Evolutionary conservation across 192 early-diverging fungal genomes (phyloP), one percentile per base, ranked within the genome.

Genomic region (Coemansia sp.): DNA sequence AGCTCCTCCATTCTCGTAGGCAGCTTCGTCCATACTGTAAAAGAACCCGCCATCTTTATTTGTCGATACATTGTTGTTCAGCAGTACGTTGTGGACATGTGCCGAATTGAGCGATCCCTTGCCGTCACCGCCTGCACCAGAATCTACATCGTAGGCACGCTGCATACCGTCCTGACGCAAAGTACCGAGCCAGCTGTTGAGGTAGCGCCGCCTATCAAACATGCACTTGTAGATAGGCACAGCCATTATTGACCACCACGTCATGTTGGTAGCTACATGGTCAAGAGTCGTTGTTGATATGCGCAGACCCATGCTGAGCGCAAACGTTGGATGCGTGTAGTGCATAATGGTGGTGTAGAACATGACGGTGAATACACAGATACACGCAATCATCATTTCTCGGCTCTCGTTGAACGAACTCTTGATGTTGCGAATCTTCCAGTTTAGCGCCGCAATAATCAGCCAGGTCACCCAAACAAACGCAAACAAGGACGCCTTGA

Each of bases 361-460:
- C 4, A 73, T 50, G 14, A 62, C 35, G 6, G 46, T 45, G 40
- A 66, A 66, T 2, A 66, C 58, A 0, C 55, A 33, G 0, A 38
- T 4, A 46, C 75, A 67, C 0, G 60, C 52, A 0, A 55, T 14
- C 17, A 45, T 35, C 19, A 59, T 60, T 34, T 70, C 63, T 26
- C 67, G 67, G 19, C 47, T 57, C 49, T 77, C 74, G 36, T 77
- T 77, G 37, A 77, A 77, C 17, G 67, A 66, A 56, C 63, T 67
- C 42, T 66, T 66, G 41, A 77, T 71, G 26, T 57, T 43, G 36
- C 74, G 67, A 37, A 72, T 72, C 13, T 49, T 54, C 70, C 70
- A 72, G 37, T 38, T 60, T 15, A 72, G 23, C 2, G 32, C 1
- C 1, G 50, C 63, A 1, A 77, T 50, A 1, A 60, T 3, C 1